A percentile compares a stretch with the other conserved stretches of the same genome.
Conservation (phyloP, 2,329 filamentous ascomycete species). For the Xylariaceae sp. region DNA sequence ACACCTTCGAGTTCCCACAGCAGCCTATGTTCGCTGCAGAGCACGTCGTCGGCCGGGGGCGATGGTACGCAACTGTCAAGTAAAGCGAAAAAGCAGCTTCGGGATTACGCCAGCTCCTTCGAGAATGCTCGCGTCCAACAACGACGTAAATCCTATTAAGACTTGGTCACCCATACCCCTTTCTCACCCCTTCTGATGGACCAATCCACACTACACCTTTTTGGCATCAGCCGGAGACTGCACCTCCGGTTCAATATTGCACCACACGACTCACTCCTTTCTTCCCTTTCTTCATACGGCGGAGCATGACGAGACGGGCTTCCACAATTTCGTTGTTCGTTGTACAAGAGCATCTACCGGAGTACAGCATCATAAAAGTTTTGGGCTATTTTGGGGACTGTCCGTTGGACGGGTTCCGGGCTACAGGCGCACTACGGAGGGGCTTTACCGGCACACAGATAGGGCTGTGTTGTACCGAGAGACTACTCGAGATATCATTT, state of each 20-base stretch:
- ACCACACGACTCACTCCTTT: slow-evolving; percentile 20
- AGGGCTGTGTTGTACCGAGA: slow-evolving; percentile 20
- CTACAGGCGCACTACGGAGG: slow-evolving; percentile 21
- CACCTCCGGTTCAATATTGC: too few relatives aligned
- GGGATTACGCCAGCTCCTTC: slow-evolving; percentile 81
- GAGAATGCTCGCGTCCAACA: slow-evolving; percentile 63
- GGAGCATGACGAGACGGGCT: slow-evolving; percentile 13
- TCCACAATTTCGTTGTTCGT: slow-evolving; percentile 22
- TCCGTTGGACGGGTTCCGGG: slow-evolving; percentile 20
- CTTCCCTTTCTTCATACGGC: slow-evolving; percentile 20
- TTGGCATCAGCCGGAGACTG: too few relatives aligned
- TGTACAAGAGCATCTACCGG: slow-evolving; percentile 44
- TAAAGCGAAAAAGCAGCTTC: slow-evolving; percentile 70
- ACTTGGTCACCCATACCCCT: too few relatives aligned
- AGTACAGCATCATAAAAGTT: slow-evolving; percentile 42
- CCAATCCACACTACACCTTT: too few relatives aligned
- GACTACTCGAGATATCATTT: slow-evolving; percentile 24
- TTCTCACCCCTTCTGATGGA: too few relatives aligned
- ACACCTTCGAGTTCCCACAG: slow-evolving; percentile 74
- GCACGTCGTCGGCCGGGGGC: slow-evolving; percentile 45
- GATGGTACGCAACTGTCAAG: slow-evolving; percentile 58
- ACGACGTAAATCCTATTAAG: slow-evolving; percentile 47
- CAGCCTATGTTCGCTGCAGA: slow-evolving; percentile 73
- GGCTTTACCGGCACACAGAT: slow-evolving; percentile 15
- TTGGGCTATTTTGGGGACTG: slow-evolving; percentile 23